Evolutionary conservation across 1,284 basidiomycete genomes (phyloP).

Genomic region (Porogramme epimiltina): DNA sequence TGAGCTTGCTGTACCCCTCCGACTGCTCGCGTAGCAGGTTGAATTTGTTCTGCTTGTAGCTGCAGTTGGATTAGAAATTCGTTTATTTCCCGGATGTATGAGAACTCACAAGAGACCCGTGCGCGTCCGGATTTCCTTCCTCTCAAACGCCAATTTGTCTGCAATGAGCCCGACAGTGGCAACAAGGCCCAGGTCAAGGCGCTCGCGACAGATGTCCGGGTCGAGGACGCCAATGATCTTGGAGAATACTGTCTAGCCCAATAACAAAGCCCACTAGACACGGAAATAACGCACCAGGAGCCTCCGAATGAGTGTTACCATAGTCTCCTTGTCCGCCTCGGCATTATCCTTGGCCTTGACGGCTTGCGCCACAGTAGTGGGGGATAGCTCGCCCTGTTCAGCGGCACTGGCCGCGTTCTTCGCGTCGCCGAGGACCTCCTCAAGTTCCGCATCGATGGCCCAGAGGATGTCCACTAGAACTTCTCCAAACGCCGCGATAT

Average conservation of each 20-base stretch:
- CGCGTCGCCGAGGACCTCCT: conserved; percentile 64
- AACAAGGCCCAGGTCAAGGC: conserved; percentile 67
- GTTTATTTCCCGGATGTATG: background rate
- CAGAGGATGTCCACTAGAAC: conserved; percentile 77
- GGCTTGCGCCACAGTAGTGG: conserved; percentile 36
- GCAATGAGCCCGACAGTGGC: conserved; percentile 63
- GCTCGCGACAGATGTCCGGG: conserved; percentile 64
- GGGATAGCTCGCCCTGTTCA: conserved; percentile 25
- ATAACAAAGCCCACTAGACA: background rate
- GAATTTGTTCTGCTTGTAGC: conserved; percentile 98
- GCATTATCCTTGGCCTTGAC: conserved; percentile 50
- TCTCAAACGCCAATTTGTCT: conserved; percentile 63
- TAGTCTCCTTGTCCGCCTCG: conserved; percentile 61
- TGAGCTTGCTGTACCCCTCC: conserved; percentile 94
- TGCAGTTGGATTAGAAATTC: conserved; percentile 30
- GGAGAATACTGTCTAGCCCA: background rate
- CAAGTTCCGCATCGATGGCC: conserved; percentile 74
- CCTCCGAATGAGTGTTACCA: conserved; percentile 60
- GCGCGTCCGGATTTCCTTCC: conserved; percentile 76
- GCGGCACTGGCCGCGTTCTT: conserved; percentile 40
- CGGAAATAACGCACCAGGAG: conserved; percentile 57
- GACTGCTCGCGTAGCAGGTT: conserved; percentile 97
- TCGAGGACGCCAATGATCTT: conserved; percentile 60
- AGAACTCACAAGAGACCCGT: conserved; percentile 77
- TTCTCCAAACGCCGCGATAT: conserved; percentile 57